phyloP scores from a whole-genome alignment of 164 flowering plant species.

The Magnolia sinica region DNA sequence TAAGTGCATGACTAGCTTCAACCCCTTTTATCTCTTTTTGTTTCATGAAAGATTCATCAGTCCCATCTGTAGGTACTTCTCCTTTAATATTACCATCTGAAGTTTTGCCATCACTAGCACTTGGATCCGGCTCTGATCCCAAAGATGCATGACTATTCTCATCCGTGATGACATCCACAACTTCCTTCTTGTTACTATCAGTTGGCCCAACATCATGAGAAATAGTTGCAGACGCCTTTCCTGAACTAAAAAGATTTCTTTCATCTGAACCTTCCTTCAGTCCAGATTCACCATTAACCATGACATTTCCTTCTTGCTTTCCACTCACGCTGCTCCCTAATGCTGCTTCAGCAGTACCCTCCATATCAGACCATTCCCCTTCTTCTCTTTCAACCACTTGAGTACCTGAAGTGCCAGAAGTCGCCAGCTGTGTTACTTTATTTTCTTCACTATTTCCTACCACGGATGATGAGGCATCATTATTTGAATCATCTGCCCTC shows the following conservation, averaged over 20 bases:
- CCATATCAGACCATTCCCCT: constrained; percentile 94
- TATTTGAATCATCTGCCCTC: constrained; percentile 19
- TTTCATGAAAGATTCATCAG: constrained; percentile 50
- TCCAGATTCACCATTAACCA: constrained; percentile 20
- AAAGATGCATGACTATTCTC: constrained; percentile 25
- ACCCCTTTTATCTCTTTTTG: constrained; percentile 63
- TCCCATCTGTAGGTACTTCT: constrained; percentile 34
- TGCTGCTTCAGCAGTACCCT: constrained; percentile 39
- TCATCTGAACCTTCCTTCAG: constrained; percentile 30
- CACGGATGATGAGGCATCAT: constrained; percentile 27
- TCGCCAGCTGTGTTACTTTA: constrained; percentile 18
- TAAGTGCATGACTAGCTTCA: constrained; percentile 75
- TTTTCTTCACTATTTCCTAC: constrained; percentile 19
- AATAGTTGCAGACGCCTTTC: constrained; percentile 18
- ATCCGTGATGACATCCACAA: constrained; percentile 10
- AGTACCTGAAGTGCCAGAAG: constrained; percentile 29
- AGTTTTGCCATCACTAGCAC: constrained; percentile 23
- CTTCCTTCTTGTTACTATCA: constrained; percentile 21
- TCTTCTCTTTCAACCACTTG: constrained; percentile 75
- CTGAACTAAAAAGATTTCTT: constrained; percentile 19
- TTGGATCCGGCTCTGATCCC: constrained; percentile 32
- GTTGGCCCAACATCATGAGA: constrained; percentile 13
- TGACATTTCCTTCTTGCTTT: constrained; percentile 23
- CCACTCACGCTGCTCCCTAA: constrained; percentile 14
- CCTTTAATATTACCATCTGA: constrained; percentile 33